Conservation (phyloP, 495 filamentous ascomycete genomes). For the Penicillium flavigenum region DNA sequence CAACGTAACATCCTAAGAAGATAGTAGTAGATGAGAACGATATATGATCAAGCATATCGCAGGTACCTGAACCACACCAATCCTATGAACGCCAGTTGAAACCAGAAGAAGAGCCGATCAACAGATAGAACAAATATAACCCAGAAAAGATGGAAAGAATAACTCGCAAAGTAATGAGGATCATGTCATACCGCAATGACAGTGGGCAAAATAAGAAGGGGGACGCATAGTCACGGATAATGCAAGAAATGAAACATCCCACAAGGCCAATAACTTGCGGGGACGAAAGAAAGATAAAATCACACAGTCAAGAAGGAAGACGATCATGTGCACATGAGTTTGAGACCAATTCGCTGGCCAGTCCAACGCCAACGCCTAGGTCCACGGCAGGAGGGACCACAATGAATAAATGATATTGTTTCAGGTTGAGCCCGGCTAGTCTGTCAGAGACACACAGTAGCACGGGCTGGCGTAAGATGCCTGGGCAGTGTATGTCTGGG, state of each 20-base stretch:
- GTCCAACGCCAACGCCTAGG: slow-evolving; percentile 31
- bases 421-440: slow-evolving; percentile 29
- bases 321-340: slow-evolving; percentile 33
- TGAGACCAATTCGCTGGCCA: slow-evolving; percentile 19
- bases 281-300: slow-evolving; percentile 20
- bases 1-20: not conserved
- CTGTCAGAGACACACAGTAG: slow-evolving; percentile 44
- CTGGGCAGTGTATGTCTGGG: slow-evolving; percentile 42
- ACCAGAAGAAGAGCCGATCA: slow-evolving; percentile 8
- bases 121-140: slow-evolving; percentile 20
- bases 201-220: slow-evolving; percentile 3
- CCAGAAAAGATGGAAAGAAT: slow-evolving; percentile 12
- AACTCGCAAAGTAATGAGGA: slow-evolving; percentile 12
- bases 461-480: slow-evolving; percentile 43
- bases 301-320: slow-evolving; percentile 25
- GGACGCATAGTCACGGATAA: slow-evolving; percentile 4
- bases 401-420: slow-evolving; percentile 25
- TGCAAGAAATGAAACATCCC: slow-evolving; percentile 12
- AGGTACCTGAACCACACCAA: slow-evolving; percentile 13
- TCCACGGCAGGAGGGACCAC: slow-evolving; percentile 20
- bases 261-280: slow-evolving; percentile 11
- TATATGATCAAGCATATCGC: slow-evolving; percentile 13
- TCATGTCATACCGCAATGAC: slow-evolving; percentile 18
- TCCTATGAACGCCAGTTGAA: slow-evolving; percentile 23
- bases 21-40: slow-evolving; percentile 3